Base-by-base conservation (phyloP, 176 grass and related monocot genomes). In the Chrysopogon serrulatus region DNA sequence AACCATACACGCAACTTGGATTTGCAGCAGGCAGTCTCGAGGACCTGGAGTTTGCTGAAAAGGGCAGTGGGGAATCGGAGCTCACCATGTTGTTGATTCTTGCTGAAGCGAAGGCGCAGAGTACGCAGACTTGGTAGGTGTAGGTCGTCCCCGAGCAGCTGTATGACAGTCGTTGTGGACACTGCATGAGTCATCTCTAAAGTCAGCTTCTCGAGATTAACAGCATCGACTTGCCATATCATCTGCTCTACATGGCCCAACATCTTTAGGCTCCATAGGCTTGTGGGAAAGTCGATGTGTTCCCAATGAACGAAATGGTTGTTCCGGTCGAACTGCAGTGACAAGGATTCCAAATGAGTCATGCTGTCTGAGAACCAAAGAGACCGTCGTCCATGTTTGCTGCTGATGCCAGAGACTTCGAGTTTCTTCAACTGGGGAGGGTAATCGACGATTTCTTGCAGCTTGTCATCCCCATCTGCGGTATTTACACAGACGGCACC, bases 391-490 rank as follows among this genome's bases (percentile, higher is more conserved):
- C 1, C 5, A 0, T 3, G 2, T 27, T 14, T 44, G 2, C 12
- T 2, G 12, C 13, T 77, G 9, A 62, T 8, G 14, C 74, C 54
- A 10, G 15, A 49, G 33, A 76, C 73, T 37, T 34, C 1, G 9
- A 76, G 31, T 13, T 39, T 76, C 19, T 16, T 14, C 48, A 76
- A 4, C 12, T 59, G 28, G 32, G 19, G 24, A 37, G 39, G 73
- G 0, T 8, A 16, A 0, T 59, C n/a, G n/a, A n/a, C 4, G 41
- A 13, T 42, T 4, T 24, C 49, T 8, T n/a, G 1, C 5, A 59
- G 7, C 6, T 13, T 39, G 0, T 5, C 0, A 1, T 10, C 2
- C 8, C 32, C 32, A 0, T 8, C 9, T 21, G 10, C 4, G 9
- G 8, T 42, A 47, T 15, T 30, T 21, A 74, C 1, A 4, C 21